Base-by-base conservation (phyloP, 2,329 filamentous ascomycete genomes). In the Penicillium aurantiogriseum region DNA sequence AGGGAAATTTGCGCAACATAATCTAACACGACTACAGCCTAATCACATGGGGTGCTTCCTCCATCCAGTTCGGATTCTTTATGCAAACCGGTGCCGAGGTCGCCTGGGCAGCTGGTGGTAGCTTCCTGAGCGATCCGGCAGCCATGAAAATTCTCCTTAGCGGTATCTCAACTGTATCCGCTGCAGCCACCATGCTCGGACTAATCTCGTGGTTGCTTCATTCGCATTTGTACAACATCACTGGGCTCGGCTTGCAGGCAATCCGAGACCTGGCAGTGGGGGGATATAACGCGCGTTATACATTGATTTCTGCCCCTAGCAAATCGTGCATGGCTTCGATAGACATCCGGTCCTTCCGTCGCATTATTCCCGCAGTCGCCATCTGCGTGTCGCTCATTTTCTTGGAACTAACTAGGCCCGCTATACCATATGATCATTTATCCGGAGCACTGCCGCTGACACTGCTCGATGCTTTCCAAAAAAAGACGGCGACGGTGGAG, bases 11-110 rank as follows among this genome's bases (percentile, higher is more conserved):
- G 46, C 36, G 23, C 21, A 43, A 55, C 25, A 21, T 27, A 4
- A 23, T 27, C 51, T 60, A 51, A 57, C 46, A 33, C 35, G 53
- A 43, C 10, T 27, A 51, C 7, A 74, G 71, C 9, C 39, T 72
- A 17, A 46, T 72, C 27, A 70, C 71, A 9, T 68, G 69, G 51
- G 69, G 63, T 23, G 68, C 72, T 2, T 68, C 73, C 11, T 69
- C 74, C 31, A 63, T 70, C 15, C 72, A 74, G 56, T 71, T 76
- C 50, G 71, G 71, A 35, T 76, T 77, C 63, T 76, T 73, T 57
- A 60, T 74, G 49, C 72, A 76, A 56, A 77, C 74, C 2, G 74
- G 74, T 8, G 71, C 71, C 35, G 74, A 77, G 57, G 71, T 77
- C 49, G 69, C 72, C 60, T 77, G 74, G 74, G 65, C 66, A 35